Conservation (phyloP, 164 flowering plant species). For the Vitis rotundifolia region DNA sequence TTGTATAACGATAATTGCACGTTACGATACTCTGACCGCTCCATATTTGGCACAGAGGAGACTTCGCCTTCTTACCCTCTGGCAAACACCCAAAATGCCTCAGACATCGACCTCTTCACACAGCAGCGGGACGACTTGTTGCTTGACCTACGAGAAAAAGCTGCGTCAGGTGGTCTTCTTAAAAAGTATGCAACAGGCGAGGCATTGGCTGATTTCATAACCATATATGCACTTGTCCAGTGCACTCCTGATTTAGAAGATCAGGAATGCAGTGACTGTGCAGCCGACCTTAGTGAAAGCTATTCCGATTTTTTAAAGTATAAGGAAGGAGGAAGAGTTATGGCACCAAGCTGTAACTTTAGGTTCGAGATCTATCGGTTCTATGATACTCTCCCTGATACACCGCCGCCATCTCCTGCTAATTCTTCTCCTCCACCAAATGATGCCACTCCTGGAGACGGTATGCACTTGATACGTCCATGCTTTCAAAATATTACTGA, state of each 20-base stretch:
- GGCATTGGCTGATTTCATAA: background rate
- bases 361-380: background rate
- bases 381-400: background rate
- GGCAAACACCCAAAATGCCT: background rate
- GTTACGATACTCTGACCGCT: background rate
- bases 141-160: background rate
- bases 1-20: background rate
- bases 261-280: slow-evolving; percentile 8
- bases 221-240: slow-evolving; percentile 13
- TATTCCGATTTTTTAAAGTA: too few relatives aligned
- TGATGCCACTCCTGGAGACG: background rate
- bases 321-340: background rate
- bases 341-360: slow-evolving; percentile 6
- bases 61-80: background rate
- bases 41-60: background rate
- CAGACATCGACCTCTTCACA: background rate
- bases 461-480: background rate
- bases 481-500: too few relatives aligned
- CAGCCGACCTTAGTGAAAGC: background rate
- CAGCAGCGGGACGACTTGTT: background rate
- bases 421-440: background rate
- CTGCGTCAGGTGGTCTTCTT: slow-evolving; percentile 2
- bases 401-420: background rate
- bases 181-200: slow-evolving; percentile 7
- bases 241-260: slow-evolving; percentile 18